These are phyloP conservation scores for Epichloe bromicola DNA, from an alignment of 2,329 filamentous ascomycete species.

Conservation along the genomic window DNA sequence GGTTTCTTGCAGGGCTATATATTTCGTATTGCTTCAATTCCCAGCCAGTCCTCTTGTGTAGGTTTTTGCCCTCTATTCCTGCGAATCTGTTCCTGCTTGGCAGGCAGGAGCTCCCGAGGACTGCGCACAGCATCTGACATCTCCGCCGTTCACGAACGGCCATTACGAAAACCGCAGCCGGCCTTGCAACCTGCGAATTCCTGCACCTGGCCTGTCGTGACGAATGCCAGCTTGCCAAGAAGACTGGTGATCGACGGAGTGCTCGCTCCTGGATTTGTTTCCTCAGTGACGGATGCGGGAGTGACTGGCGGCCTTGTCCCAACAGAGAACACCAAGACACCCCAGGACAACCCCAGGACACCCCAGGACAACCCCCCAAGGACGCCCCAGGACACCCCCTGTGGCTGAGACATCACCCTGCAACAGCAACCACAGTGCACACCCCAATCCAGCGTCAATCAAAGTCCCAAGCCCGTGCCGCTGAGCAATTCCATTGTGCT, in stretches of 20 bases:
- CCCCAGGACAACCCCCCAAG: slow-evolving; percentile 5
- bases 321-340: too few relatives aligned
- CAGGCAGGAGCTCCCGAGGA: not conserved
- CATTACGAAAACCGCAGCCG: not conserved
- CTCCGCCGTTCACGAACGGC: not conserved
- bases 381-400: slow-evolving; percentile 8
- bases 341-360: slow-evolving; percentile 9
- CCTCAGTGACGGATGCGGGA: slow-evolving; percentile 12
- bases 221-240: not conserved
- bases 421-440: slow-evolving; percentile 1
- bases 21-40: not conserved
- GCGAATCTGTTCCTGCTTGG: not conserved
- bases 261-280: slow-evolving; percentile 6
- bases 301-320: not conserved
- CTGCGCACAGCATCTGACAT: too few relatives aligned
- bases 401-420: slow-evolving; percentile 13
- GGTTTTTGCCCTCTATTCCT: not conserved
- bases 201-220: not conserved
- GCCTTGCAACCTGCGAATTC: not conserved
- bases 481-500: not conserved
- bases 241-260: not conserved
- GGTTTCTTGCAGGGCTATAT: not conserved
- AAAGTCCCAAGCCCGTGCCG: not conserved
- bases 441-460: slow-evolving; percentile 1
- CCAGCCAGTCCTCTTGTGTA: not conserved